These are phyloP conservation scores for Corrigiola litoralis DNA, from an alignment of 179 eudicot species.

Conservation along the genomic window DNA sequence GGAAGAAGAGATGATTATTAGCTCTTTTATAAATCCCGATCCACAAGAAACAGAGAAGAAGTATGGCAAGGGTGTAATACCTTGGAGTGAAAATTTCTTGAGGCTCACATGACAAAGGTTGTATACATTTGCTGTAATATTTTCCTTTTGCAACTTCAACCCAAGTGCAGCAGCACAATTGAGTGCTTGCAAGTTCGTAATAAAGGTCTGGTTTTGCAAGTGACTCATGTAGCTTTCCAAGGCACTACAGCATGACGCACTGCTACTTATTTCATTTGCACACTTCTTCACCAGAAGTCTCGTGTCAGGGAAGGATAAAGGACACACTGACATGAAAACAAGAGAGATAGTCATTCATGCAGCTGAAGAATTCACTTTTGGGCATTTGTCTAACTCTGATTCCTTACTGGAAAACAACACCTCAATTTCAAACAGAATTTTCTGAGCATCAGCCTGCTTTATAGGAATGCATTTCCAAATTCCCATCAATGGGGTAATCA, in stretches of 20 bases:
- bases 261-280: slow-evolving; percentile 41
- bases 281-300: slow-evolving; percentile 50
- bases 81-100: slow-evolving; percentile 93
- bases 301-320: slow-evolving; percentile 68
- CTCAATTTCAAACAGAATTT: no score
- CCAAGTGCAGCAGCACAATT: slow-evolving; percentile 96
- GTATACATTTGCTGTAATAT: slow-evolving; percentile 68
- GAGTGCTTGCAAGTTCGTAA: slow-evolving; percentile 90
- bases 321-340: slow-evolving; percentile 60
- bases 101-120: slow-evolving; percentile 77
- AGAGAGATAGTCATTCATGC: slow-evolving; percentile 5
- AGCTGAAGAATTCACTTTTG: neutral
- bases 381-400: no score
- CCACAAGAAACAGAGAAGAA: neutral
- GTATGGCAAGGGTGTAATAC: slow-evolving; percentile 31
- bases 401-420: no score
- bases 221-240: slow-evolving; percentile 64
- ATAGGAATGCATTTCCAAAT: no score
- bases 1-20: slow-evolving; percentile 14
- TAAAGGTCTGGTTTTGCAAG: slow-evolving; percentile 91
- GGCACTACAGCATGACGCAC: slow-evolving; percentile 58
- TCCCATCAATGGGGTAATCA: no score
- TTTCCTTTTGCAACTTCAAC: slow-evolving; percentile 54
- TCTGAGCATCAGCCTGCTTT: no score
- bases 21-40: neutral